A percentile compares a stretch with the other conserved stretches of the same genome.
Evolutionary conservation across 495 filamentous ascomycete genomes (phyloP).

Genomic region (Penicillium roqueforti): DNA sequence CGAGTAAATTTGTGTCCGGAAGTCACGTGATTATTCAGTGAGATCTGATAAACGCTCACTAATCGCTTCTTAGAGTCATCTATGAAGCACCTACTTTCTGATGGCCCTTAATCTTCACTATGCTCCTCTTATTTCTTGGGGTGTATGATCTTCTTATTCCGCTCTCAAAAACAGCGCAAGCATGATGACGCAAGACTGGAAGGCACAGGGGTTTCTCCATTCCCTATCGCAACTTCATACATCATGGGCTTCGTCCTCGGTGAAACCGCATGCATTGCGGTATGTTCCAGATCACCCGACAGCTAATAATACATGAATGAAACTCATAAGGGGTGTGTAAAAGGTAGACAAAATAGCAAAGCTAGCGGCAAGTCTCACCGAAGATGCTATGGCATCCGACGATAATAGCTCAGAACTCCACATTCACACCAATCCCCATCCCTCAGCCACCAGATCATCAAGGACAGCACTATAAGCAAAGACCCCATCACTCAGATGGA

Average conservation of each 20-base stretch:
- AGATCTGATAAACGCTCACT: no score
- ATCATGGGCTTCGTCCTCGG: no score
- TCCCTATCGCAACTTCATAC: no score
- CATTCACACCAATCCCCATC: slow-evolving; percentile 12
- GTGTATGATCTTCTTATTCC: no score
- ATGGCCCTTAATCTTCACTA: no score
- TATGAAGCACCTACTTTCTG: no score
- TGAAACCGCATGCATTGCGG: not conserved
- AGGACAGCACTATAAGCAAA: slow-evolving; percentile 21
- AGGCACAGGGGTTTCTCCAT: no score
- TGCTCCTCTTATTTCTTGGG: no score
- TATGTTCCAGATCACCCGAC: not conserved
- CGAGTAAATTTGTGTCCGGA: slow-evolving; percentile 19
- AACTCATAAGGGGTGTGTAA: not conserved
- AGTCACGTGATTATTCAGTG: not conserved
- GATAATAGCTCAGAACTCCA: not conserved
- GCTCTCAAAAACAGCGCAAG: no score
- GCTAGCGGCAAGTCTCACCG: not conserved
- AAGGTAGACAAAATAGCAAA: not conserved
- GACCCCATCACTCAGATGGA: slow-evolving; percentile 25
- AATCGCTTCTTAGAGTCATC: no score
- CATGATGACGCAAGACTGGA: no score
- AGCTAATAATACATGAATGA: not conserved
- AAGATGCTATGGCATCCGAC: not conserved
- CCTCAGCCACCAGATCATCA: slow-evolving; percentile 29